Evolutionary conservation across 768 basidiomycete species (phyloP).

Genomic region (Hericium erinaceus): DNA sequence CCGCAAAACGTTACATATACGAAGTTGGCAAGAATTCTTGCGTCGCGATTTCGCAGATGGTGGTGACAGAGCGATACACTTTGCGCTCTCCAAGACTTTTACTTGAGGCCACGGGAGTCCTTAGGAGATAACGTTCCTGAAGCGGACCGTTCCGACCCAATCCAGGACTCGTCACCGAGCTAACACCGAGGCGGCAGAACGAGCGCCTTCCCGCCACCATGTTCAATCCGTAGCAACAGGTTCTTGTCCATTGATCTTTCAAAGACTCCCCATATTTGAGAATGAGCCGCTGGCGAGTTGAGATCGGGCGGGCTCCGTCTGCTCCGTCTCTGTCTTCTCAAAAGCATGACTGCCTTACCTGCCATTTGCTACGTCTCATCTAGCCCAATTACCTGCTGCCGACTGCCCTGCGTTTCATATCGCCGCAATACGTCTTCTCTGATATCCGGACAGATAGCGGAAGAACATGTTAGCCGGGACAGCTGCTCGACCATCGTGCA

Average conservation of each 20-base stretch:
- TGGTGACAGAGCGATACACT: too few species aligned
- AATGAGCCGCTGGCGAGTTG: not conserved
- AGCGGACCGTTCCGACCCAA: too few species aligned
- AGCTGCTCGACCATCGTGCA: slow-evolving; percentile 16
- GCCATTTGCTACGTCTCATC: too few species aligned
- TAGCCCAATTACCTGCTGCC: too few species aligned
- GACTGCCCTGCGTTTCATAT: too few species aligned
- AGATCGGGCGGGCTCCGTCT: not conserved
- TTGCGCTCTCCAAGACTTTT: too few species aligned
- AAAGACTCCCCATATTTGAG: not conserved
- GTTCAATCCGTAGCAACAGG: not conserved
- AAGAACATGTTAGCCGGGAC: slow-evolving; percentile 10
- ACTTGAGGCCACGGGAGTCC: too few species aligned
- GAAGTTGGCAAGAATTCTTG: too few species aligned
- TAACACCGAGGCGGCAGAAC: not conserved
- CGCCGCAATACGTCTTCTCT: too few species aligned
- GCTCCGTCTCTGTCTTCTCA: not conserved
- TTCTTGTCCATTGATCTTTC: not conserved
- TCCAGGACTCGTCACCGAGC: not conserved
- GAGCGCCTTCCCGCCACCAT: not conserved
- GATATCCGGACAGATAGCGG: slow-evolving; percentile 10
- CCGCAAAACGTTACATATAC: too few species aligned
- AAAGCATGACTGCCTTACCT: not conserved
- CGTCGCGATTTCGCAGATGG: too few species aligned
- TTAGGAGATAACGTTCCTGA: too few species aligned